Percentiles rank a stretch among this genome's conserved stretches.
phyloP scores from a whole-genome alignment of 1,284 basidiomycete genomes.

The Flammula alnicola region DNA sequence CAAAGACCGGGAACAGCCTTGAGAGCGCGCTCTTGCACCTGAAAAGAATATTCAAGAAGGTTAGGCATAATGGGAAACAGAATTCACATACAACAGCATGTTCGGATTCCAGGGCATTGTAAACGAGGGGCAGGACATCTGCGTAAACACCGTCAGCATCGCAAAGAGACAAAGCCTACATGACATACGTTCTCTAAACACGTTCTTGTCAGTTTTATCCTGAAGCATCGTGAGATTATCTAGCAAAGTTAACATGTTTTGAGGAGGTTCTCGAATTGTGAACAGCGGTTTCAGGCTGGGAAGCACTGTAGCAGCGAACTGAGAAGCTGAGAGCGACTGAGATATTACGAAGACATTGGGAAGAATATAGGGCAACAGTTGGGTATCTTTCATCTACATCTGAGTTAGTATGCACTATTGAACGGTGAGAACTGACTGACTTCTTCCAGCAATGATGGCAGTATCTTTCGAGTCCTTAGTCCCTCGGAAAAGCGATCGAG shows the following conservation, averaged over 20 bases:
- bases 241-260: conserved; percentile 92
- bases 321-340: conserved; percentile 73
- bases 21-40: conserved; percentile 93
- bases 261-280: conserved; percentile 91
- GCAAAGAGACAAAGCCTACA: not conserved
- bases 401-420: not conserved
- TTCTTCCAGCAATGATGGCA: conserved; percentile 95
- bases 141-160: conserved; percentile 4
- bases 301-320: conserved; percentile 84
- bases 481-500: conserved; percentile 89
- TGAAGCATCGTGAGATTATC: conserved; percentile 91
- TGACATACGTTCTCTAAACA: conserved; percentile 86
- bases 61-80: not conserved
- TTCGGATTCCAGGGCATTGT: conserved; percentile 94
- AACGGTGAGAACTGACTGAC: conserved; percentile 44
- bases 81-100: conserved; percentile 66
- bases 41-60: conserved; percentile 1
- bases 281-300: conserved; percentile 93
- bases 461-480: conserved; percentile 85
- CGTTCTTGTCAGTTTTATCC: conserved; percentile 84
- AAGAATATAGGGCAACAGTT: conserved; percentile 93
- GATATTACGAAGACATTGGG: conserved; percentile 97
- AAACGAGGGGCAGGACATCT: conserved; percentile 95
- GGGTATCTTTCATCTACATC: conserved; percentile 87
- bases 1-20: conserved; percentile 87